A percentile compares a stretch with the other conserved stretches of the same genome.
Conservation (phyloP, 2,329 filamentous ascomycete genomes). For the Neonectria coccinea region DNA sequence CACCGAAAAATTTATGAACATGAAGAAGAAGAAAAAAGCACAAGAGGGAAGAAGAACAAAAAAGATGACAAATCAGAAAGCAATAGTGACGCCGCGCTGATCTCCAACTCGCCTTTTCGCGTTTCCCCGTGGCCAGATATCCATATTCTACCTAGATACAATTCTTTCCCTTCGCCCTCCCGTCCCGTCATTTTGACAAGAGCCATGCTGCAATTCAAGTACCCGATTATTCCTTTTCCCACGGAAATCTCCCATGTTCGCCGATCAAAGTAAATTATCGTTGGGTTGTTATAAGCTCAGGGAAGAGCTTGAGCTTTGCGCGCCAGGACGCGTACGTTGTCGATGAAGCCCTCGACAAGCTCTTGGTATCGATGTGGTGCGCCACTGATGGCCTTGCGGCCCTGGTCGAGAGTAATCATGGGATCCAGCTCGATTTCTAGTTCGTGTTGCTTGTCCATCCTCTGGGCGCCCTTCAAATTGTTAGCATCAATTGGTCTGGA, state of each 20-base stretch:
- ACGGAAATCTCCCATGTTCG: background rate
- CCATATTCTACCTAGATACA: slow-evolving; percentile 30
- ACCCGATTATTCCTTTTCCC: slow-evolving; percentile 12
- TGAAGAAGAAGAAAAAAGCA: slow-evolving; percentile 14
- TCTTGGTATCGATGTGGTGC: slow-evolving; percentile 72
- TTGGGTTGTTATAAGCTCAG: slow-evolving; percentile 8
- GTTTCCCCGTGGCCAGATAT: slow-evolving; percentile 21
- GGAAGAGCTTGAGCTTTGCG: slow-evolving; percentile 54
- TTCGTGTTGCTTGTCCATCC: slow-evolving; percentile 77
- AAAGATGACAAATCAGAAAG: slow-evolving; percentile 17
- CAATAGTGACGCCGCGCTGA: slow-evolving; percentile 36
- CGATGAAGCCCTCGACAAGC: slow-evolving; percentile 78
- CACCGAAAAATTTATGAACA: slow-evolving; percentile 14
- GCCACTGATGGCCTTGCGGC: slow-evolving; percentile 63
- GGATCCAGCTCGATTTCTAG: slow-evolving; percentile 83
- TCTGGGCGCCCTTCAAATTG: slow-evolving; percentile 51
- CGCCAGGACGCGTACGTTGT: slow-evolving; percentile 75
- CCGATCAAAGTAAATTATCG: slow-evolving; percentile 12
- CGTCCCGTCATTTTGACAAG: slow-evolving; percentile 6
- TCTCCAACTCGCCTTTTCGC: slow-evolving; percentile 29
- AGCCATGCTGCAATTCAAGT: slow-evolving; percentile 3
- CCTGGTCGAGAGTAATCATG: slow-evolving; percentile 73
- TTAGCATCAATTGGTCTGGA: slow-evolving; percentile 19
- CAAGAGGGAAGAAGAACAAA: slow-evolving; percentile 23
- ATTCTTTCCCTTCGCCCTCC: slow-evolving; percentile 12